phyloP scores from a whole-genome alignment of 805 yeast species.

The Myxozyma nipponensis region DNA sequence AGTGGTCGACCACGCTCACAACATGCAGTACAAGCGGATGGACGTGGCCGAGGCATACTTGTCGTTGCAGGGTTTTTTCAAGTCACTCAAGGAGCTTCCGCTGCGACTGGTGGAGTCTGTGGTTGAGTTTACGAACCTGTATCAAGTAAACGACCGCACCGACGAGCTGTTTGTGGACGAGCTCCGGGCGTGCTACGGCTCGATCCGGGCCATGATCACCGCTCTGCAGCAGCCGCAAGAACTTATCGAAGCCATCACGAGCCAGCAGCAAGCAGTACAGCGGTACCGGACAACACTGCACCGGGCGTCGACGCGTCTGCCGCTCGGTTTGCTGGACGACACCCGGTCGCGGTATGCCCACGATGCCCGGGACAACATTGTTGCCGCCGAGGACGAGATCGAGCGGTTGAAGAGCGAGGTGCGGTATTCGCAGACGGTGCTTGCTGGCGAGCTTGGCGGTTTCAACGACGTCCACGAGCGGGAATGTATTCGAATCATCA shows the following conservation, averaged over 20 bases:
- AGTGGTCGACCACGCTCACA: slow-evolving; percentile 6
- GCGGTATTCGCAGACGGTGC: slow-evolving; percentile 35
- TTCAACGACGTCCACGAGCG: slow-evolving; percentile 38
- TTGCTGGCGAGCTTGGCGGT: slow-evolving; percentile 41
- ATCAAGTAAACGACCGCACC: slow-evolving; percentile 22
- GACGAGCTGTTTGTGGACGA: slow-evolving; percentile 20
- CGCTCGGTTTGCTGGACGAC: slow-evolving; percentile 36
- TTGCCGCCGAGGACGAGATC: slow-evolving; percentile 32
- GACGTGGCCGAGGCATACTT: slow-evolving; percentile 25
- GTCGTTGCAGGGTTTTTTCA: slow-evolving; percentile 11
- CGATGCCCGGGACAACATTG: slow-evolving; percentile 34
- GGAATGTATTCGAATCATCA: slow-evolving; percentile 32
- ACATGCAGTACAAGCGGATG: slow-evolving; percentile 15
- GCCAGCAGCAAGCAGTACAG: slow-evolving; percentile 27
- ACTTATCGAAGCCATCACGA: slow-evolving; percentile 31
- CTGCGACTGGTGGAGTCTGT: slow-evolving; percentile 16
- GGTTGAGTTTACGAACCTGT: slow-evolving; percentile 12
- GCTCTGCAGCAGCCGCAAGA: slow-evolving; percentile 34
- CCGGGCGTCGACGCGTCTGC: slow-evolving; percentile 31
- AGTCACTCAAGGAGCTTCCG: slow-evolving; percentile 13
- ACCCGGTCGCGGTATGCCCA: slow-evolving; percentile 35
- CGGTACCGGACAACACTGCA: slow-evolving; percentile 27
- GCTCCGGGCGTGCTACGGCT: slow-evolving; percentile 14
- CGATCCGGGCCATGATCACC: slow-evolving; percentile 27
- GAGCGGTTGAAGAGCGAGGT: slow-evolving; percentile 34